A percentile compares a stretch with the other conserved stretches of the same genome.
Conservation (phyloP, 1,284 basidiomycete species). For the Sphaerobolus stellatus region DNA sequence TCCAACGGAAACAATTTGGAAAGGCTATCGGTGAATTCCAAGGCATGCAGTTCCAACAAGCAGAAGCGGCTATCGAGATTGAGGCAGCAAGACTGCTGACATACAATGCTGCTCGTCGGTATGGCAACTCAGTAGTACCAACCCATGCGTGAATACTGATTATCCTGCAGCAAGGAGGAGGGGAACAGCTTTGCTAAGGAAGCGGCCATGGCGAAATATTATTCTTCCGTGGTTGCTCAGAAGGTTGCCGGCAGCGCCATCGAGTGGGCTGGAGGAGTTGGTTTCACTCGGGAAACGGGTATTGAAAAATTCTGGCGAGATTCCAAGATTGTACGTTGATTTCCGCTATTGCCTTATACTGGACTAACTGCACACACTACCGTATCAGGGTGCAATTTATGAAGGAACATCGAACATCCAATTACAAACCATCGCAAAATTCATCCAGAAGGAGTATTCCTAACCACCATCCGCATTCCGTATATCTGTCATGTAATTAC, state of each 20-base stretch:
- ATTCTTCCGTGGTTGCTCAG: slow-evolving; percentile 87
- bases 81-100: slow-evolving; percentile 91
- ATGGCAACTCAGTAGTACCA: slow-evolving; percentile 2
- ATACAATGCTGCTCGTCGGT: slow-evolving; percentile 91
- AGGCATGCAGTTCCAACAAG: slow-evolving; percentile 95
- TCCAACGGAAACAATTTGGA: slow-evolving; percentile 92
- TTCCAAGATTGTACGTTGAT: slow-evolving; percentile 82
- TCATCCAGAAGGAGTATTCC: slow-evolving; percentile 78
- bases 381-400: slow-evolving; percentile 79
- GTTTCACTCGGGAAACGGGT: slow-evolving; percentile 92
- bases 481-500: no score
- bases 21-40: slow-evolving; percentile 92
- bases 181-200: slow-evolving; percentile 86
- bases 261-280: slow-evolving; percentile 96
- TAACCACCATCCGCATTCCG: no score
- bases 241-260: slow-evolving; percentile 86
- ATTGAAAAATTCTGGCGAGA: slow-evolving; percentile 96
- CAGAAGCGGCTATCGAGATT: slow-evolving; percentile 84
- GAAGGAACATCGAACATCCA: slow-evolving; percentile 98
- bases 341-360: not conserved
- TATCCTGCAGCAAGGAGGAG: slow-evolving; percentile 69
- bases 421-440: slow-evolving; percentile 93
- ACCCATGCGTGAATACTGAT: not conserved
- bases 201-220: slow-evolving; percentile 97
- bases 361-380: not conserved